These are phyloP conservation scores for Aspergillus proliferans DNA, from an alignment of 2,329 filamentous ascomycete genomes.

Conservation along the genomic window DNA sequence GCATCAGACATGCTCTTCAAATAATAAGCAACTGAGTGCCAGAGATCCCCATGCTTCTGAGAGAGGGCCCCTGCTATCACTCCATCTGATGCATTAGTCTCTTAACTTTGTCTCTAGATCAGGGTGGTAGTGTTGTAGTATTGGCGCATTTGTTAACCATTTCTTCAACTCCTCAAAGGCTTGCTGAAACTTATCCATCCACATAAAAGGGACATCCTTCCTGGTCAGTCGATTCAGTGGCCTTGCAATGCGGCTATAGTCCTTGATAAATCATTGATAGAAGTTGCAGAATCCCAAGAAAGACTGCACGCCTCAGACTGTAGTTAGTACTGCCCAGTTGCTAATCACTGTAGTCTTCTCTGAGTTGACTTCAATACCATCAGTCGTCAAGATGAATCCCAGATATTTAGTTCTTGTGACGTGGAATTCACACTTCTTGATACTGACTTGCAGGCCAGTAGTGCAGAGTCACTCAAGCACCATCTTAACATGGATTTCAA, in stretches of 20 bases:
- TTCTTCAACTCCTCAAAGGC: slow-evolving; percentile 9
- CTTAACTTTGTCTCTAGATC: slow-evolving; percentile 8
- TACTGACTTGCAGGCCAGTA: slow-evolving; percentile 12
- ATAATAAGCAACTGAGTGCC: slow-evolving; percentile 17
- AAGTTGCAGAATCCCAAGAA: slow-evolving; percentile 32
- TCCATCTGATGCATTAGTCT: slow-evolving; percentile 17
- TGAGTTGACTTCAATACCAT: slow-evolving; percentile 20
- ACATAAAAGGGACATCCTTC: slow-evolving; percentile 8
- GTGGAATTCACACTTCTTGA: slow-evolving; percentile 26
- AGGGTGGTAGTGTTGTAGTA: slow-evolving; percentile 2
- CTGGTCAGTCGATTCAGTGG: slow-evolving; percentile 5
- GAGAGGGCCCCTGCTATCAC: slow-evolving; percentile 10
- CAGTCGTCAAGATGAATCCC: slow-evolving; percentile 21
- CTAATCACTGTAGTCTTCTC: slow-evolving; percentile 18
- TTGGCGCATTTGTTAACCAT: background rate
- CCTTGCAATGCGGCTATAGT: background rate
- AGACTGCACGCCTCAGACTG: slow-evolving; percentile 9
- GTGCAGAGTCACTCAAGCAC: slow-evolving; percentile 8
- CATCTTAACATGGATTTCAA: background rate
- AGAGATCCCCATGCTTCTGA: slow-evolving; percentile 6
- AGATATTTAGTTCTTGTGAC: slow-evolving; percentile 23
- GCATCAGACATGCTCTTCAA: slow-evolving; percentile 13
- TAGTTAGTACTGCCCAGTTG: slow-evolving; percentile 3
- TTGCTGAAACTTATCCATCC: slow-evolving; percentile 5
- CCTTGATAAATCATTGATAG: slow-evolving; percentile 21